Conservation (phyloP, 495 filamentous ascomycete genomes). For the Talaromyces ruber region DNA sequence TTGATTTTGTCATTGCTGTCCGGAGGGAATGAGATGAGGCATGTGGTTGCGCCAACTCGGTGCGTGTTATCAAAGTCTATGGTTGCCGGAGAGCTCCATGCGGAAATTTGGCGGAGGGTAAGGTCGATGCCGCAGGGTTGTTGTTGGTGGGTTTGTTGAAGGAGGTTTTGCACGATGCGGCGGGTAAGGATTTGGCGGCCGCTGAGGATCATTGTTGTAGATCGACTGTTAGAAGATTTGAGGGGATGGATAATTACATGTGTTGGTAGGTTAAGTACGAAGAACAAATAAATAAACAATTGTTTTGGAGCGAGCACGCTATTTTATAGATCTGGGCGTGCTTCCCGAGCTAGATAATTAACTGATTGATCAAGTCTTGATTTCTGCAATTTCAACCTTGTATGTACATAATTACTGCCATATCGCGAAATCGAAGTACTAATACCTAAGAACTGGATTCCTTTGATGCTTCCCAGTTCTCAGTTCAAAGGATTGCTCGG, state of each 20-base stretch:
- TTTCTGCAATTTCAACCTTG: too few species aligned
- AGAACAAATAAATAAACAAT: too few species aligned
- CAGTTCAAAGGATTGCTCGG: too few species aligned
- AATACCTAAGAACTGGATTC: too few species aligned
- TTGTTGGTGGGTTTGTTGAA: conserved; percentile 17
- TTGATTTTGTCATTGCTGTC: conserved; percentile 9
- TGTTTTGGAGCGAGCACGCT: neutral
- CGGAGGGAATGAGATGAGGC: conserved; percentile 13
- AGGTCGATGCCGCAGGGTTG: conserved; percentile 40
- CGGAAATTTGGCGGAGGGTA: conserved; percentile 21
- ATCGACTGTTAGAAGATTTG: neutral
- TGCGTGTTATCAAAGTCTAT: conserved; percentile 36
- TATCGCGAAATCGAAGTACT: too few species aligned
- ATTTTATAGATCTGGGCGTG: neutral
- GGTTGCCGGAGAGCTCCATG: conserved; percentile 28
- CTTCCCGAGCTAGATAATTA: neutral
- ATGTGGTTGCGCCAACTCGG: conserved; percentile 21
- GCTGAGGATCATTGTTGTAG: conserved; percentile 14
- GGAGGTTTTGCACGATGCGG: conserved; percentile 24
- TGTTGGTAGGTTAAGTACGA: too few species aligned
- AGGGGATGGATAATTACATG: too few species aligned
- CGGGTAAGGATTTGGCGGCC: conserved; percentile 17
- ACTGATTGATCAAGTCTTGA: too few species aligned
- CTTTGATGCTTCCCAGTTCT: too few species aligned
- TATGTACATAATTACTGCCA: too few species aligned